Conservation (phyloP, 2,329 filamentous ascomycete species). For the Hypoxylon sp. region DNA sequence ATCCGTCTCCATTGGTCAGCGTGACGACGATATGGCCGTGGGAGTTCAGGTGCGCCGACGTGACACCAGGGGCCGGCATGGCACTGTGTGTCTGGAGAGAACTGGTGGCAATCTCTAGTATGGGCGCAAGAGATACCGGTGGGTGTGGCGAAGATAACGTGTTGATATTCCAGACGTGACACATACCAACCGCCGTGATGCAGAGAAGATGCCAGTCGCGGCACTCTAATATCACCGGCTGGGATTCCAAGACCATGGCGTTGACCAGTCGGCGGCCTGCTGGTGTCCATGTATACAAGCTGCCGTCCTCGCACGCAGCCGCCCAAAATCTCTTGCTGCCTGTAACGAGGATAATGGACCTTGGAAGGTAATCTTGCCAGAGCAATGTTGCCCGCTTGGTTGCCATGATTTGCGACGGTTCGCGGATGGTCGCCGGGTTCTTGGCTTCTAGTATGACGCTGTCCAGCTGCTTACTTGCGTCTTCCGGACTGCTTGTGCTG, state of each 20-base stretch:
- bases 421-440: constrained; percentile 78
- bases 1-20: constrained; percentile 93
- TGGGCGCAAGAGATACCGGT: constrained; percentile 85
- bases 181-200: constrained; percentile 86
- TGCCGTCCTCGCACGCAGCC: constrained; percentile 91
- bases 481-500: constrained; percentile 59
- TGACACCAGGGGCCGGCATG: constrained; percentile 82
- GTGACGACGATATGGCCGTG: constrained; percentile 88
- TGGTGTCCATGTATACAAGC: constrained; percentile 89
- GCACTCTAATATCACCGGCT: constrained; percentile 92
- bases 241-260: constrained; percentile 85
- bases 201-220: constrained; percentile 89
- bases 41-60: constrained; percentile 89
- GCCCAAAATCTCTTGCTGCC: constrained; percentile 93
- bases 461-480: constrained; percentile 69
- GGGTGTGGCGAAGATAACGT: constrained; percentile 85
- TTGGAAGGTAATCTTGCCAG: constrained; percentile 94
- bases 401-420: constrained; percentile 84
- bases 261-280: constrained; percentile 87
- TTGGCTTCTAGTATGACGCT: constrained; percentile 86
- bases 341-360: constrained; percentile 86
- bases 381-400: constrained; percentile 80
- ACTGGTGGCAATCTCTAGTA: constrained; percentile 85
- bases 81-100: constrained; percentile 78
- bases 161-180: constrained; percentile 92